Evolutionary conservation across 2,329 filamentous ascomycete species (phyloP), one percentile per base, ranked within the genome.

Genomic region (Penicillium sclerotigenum): DNA sequence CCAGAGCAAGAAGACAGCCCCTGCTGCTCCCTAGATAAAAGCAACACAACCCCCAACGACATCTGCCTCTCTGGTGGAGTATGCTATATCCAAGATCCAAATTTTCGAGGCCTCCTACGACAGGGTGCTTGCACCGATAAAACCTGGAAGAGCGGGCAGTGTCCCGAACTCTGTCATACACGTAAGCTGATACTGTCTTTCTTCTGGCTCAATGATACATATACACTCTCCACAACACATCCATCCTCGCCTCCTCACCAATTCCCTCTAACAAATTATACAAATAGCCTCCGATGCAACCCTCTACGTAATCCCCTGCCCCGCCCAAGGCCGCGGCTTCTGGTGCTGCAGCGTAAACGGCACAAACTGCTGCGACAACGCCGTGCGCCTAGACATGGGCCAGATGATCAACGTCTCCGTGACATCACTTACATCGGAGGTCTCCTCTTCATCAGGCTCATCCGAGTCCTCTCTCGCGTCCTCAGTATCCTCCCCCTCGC

Each of bases 321-420:
- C 45, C 2, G 14, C 24, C 7, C 31, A 47, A 47, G 45, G 45
- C 31, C 29, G 45, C 20, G 31, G 45, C 14, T 47, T 47, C 45
- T 47, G 45, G 45, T 47, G 45, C 31, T 20, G 45, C 13, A 47
- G 45, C 45, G 45, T 47, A 22, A 47, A 47, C 31, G 45, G 45
- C 20, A 24, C 45, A n/a, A 34, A 36, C 10, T 47, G 45, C 18
- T 47, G 45, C 31, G 45, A 47, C n/a, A 16, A 47, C 16, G 45
- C 45, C 20, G 45, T 47, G 4, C 29, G 45, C 4, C 31, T 47
- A 24, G 45, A 47, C 9, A 47, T 47, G 45, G 45, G 45, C 14
- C 45, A 47, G 20, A 47, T 47, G 45, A 47, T 47, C 8, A 47
- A 47, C 10, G 31, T 47, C 14, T 34, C 45, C 20, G 45, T 47